Base-by-base conservation (phyloP, 1,139 yeast genomes). In the Sugiyamaella pinicola region DNA sequence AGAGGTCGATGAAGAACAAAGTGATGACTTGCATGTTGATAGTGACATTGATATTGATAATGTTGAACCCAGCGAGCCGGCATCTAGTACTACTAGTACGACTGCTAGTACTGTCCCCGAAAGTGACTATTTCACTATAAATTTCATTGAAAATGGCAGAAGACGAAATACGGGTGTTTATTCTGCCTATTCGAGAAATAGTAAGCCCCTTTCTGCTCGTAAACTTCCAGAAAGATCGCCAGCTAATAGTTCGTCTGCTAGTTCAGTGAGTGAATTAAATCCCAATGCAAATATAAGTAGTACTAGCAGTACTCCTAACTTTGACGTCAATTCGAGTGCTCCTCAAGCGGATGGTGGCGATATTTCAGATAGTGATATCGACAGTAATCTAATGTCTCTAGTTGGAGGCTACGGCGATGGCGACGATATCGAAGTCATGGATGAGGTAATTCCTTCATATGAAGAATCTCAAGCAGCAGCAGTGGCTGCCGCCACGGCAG, bases 1-100 rank as follows among this genome's bases (percentile, higher is more conserved):
- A 18, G 42, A 22, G 12, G 52, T 62, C 8, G 61, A 59, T 3
- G n/a, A 26, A 26, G 31, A 26, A 7, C n/a, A 7, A 26, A 26
- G 12, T 9, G 9, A 10, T 7, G 4, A 26, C 31, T n/a, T 7
- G 9, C 12, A 10, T 13, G 67, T 62, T 48, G 64, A 65, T 12
- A 44, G 41, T 45, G 58, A 40, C 19, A 47, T 33, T 7, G 53
- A 45, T 19, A 47, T 47, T 19, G 54, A 46, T 19, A 44, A 10
- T 9, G 39, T 24, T 28, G 58, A 39, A 12, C 4, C 9, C 24
- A 13, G 12, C 13, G 41, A 37, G 4, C 24, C 3, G 22, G 6
- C 24, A 9, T 21, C 24, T 18, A 15, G 3, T 3, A 22, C 7
- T n/a, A n/a, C n/a, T n/a, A n/a, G n/a, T n/a, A n/a, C n/a, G 22